Evolutionary conservation across 1,284 basidiomycete genomes (phyloP), one percentile per base, ranked within the genome.

Genomic region (Phlebopus sp.): DNA sequence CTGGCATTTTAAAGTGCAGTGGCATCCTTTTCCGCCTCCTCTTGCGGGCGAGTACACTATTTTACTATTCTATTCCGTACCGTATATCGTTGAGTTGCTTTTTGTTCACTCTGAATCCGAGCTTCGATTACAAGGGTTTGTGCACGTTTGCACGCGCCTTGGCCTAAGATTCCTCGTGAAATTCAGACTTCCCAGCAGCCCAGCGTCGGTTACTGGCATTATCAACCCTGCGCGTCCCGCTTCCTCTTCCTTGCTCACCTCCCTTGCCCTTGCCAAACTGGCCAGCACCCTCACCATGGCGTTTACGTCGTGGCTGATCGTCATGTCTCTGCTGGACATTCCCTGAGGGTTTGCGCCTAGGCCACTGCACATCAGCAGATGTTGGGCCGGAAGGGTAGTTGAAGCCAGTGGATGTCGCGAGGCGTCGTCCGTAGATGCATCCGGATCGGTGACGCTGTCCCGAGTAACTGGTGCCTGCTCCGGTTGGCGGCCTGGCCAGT

Each of bases 1-100:
- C 60, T 85, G 51, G 67, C 74, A 6, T 79, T 80, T 4, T 32
- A 32, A 11, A 32, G 13, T 11, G 21, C 17, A 18, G 6, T 13
- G 10, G 21, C 10, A 18, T 21, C 5, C 1, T 21, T 13, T 17
- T n/a, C n/a, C 37, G 8, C 6, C 37, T 15, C 5, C 14, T 25
- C 17, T 30, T 21, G n/a, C n/a, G 34, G 21, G 23, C 42, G 18
- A 23, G 40, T 32, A 32, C n/a, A 11, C 11, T 50, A 46, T 23
- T 47, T 32, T 52, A 49, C 7, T 31, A 36, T 37, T 34, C 21
- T 34, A 27, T 35, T 34, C 19, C 32, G 14, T 37, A 35, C 23
- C 27, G 11, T 46, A 35, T 35, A 18, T 44, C 31, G 15, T 13
- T 35, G 49, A 31, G 17, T 10, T 29, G 11, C 30, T 27, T 42